Evolutionary conservation across 139 green algal species (phyloP).

Genomic region (Chlamydomonas incerta): DNA sequence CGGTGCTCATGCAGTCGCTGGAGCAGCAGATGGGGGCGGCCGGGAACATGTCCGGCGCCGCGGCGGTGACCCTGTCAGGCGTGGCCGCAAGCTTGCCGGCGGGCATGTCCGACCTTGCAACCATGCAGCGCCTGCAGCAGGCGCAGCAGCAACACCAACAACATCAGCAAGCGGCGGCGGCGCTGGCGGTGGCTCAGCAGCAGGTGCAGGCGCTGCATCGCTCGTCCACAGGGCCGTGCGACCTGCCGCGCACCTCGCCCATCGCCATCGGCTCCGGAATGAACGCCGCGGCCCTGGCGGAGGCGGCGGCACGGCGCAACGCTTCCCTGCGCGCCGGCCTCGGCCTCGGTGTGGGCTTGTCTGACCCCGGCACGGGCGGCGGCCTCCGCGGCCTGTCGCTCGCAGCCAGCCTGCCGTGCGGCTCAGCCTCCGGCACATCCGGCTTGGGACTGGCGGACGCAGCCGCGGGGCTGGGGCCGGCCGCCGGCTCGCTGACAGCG

Average conservation of each 20-base stretch:
- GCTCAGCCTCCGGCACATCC: no score
- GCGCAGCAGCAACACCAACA: slow-evolving; percentile 11
- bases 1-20: background rate
- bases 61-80: background rate
- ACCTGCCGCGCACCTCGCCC: slow-evolving; percentile 17
- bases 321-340: background rate
- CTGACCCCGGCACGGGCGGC: slow-evolving; percentile 10
- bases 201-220: slow-evolving; percentile 8
- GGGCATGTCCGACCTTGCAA: background rate
- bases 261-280: slow-evolving; percentile 7
- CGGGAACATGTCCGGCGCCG: background rate
- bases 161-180: background rate
- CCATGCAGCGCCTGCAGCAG: slow-evolving; percentile 12
- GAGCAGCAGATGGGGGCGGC: background rate
- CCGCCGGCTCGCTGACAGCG: no score
- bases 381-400: background rate
- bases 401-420: no score
- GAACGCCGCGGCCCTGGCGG: background rate
- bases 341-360: background rate
- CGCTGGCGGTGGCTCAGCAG: slow-evolving; percentile 1
- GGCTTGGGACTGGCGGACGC: no score
- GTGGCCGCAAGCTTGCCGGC: background rate
- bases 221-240: background rate
- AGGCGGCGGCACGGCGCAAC: slow-evolving; percentile 11
- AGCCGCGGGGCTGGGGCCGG: no score